Base-by-base conservation (phyloP, 441 rosid genomes). In the Gossypium gossypioides region DNA sequence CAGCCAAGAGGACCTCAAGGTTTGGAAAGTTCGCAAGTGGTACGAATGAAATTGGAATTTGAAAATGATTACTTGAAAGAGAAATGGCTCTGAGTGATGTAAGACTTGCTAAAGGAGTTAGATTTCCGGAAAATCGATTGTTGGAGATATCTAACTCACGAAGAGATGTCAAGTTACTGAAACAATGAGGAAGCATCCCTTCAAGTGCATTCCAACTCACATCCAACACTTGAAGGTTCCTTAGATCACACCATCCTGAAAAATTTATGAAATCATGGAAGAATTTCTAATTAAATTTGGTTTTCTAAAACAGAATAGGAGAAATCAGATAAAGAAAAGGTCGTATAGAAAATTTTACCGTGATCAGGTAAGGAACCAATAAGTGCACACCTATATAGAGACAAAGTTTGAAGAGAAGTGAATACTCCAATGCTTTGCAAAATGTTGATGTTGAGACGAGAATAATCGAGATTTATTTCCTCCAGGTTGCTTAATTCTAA, bases 141-240 rank as follows among this genome's bases (percentile, higher is more conserved):
- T 16, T 0, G 1, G 59, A 68, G 5, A 68, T 46, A 48, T 72
- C 73, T 0, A 76, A 9, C 2, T 24, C 15, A 16, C 54, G 66
- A 7, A 77, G 76, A 8, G 75, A 79, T 16, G 61, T 55, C 72
- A 77, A 52, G 27, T 74, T 79, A 25, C 46, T n/a, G 3, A 76
- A 52, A 65, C 81, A 79, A 8, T 15, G 12, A 44, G 85, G 82
- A 8, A 79, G 27, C 0, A 0, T 0, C 2, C 85, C 76, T 0
- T 25, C 2, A n/a, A 82, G 7, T 18, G 40, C 2, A 9, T 68
- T 68, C 15, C 1, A 1, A 21, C 21, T 15, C 0, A 67, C 0
- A 25, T 48, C 22, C 5, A 50, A 27, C n/a, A 16, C 4, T 51
- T 68, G 0, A 68, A 68, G 72, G 46, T 68, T 68, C 60, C 12